Conservation (phyloP, 1,284 basidiomycete genomes). For the Tetrapyrgos nigripes region DNA sequence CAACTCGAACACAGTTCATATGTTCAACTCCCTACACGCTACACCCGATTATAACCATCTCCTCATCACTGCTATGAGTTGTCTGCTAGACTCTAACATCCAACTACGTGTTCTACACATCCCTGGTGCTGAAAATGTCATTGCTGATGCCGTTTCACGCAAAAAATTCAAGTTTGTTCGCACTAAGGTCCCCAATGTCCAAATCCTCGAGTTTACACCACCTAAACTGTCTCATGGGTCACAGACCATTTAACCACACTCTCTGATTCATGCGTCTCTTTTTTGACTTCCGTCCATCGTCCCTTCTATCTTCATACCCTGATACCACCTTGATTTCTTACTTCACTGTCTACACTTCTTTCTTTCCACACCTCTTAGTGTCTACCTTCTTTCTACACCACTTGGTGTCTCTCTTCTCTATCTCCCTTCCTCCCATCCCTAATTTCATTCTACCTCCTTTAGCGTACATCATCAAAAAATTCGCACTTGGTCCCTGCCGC, state of each 20-base stretch:
- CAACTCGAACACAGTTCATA: slow-evolving; percentile 25
- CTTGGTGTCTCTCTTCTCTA: too few species aligned
- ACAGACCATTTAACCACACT: not conserved
- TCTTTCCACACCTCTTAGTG: not conserved
- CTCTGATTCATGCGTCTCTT: not conserved
- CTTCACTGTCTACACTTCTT: not conserved
- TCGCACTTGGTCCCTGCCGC: too few species aligned
- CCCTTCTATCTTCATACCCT: not conserved
- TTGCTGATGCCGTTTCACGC: not conserved
- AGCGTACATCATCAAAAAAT: too few species aligned
- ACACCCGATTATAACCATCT: not conserved
- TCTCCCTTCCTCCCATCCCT: too few species aligned
- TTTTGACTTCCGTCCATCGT: not conserved
- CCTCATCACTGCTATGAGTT: not conserved
- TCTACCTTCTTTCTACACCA: not conserved
- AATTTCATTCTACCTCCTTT: too few species aligned
- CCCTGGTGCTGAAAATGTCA: not conserved
- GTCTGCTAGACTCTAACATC: not conserved
- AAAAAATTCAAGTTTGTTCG: not conserved
- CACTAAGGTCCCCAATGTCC: not conserved
- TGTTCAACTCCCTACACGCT: slow-evolving; percentile 14
- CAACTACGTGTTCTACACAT: not conserved
- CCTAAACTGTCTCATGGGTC: not conserved
- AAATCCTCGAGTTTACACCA: not conserved
- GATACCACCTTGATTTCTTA: not conserved